phyloP scores from a whole-genome alignment of 352 stramenopile genomes.

The Aphanomyces invadans region DNA sequence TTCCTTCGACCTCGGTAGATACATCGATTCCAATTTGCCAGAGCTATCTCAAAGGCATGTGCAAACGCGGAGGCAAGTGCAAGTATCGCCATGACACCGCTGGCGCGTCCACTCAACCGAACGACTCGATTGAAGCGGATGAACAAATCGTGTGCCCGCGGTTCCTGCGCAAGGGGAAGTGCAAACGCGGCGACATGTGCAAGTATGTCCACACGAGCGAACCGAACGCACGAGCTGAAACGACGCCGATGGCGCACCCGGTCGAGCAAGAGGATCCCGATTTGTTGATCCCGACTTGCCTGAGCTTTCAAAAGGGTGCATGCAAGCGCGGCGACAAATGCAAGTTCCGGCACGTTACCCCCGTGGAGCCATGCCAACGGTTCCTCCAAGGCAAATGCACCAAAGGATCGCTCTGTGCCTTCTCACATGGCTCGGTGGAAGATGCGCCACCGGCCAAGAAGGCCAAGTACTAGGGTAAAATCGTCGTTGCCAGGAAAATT shows the following conservation, averaged over 20 bases:
- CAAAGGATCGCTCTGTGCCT: constrained; percentile 46
- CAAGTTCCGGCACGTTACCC: constrained; percentile 31
- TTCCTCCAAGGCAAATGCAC: constrained; percentile 42
- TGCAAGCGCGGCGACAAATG: constrained; percentile 35
- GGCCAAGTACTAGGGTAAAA: not conserved
- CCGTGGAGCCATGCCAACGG: constrained; percentile 35
- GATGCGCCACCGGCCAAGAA: not conserved
- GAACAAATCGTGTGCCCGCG: constrained; percentile 11
- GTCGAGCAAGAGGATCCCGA: not conserved
- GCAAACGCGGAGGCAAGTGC: constrained; percentile 39
- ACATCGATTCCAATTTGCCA: not conserved
- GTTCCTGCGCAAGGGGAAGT: constrained; percentile 40
- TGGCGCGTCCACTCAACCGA: not conserved
- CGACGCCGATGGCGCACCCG: too few relatives aligned
- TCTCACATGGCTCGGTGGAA: constrained; percentile 31
- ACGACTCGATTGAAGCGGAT: not conserved
- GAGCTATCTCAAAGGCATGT: constrained; percentile 42
- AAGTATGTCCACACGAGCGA: constrained; percentile 45
- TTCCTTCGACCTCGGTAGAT: not conserved
- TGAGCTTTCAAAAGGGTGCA: constrained; percentile 38
- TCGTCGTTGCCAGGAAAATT: too few relatives aligned
- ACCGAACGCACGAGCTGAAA: not conserved
- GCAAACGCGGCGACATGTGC: constrained; percentile 51
- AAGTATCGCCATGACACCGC: constrained; percentile 40
- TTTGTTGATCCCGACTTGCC: not conserved